These are phyloP conservation scores for Trichosporon sp. DNA, from an alignment of 1,284 basidiomycete genomes.

Conservation along the genomic window DNA sequence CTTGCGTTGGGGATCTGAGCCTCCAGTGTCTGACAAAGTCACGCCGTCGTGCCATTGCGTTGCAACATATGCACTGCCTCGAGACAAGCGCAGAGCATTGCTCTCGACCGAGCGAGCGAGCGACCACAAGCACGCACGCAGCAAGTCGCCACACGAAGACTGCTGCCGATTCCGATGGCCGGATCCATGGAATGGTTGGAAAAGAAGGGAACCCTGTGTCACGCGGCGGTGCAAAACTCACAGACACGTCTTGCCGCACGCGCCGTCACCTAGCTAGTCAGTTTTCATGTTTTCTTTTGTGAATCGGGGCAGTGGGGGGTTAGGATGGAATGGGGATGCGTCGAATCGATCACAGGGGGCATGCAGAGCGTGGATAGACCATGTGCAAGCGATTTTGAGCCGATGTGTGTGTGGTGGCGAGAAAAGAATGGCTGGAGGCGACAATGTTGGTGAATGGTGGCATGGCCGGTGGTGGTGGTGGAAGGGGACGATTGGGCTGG, in stretches of 20 bases:
- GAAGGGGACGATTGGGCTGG: neutral
- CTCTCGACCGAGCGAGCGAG: neutral
- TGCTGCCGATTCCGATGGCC: no score
- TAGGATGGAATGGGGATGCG: neutral
- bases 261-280: conserved; percentile 47
- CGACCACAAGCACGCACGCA: neutral
- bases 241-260: conserved; percentile 56
- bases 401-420: conserved; percentile 3
- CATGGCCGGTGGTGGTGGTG: no score
- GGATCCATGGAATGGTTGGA: neutral
- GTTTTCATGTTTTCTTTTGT: conserved; percentile 13
- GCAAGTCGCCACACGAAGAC: neutral
- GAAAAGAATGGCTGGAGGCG: neutral
- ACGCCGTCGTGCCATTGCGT: no score
- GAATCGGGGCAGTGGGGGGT: neutral
- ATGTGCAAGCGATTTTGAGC: no score
- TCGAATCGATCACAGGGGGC: neutral
- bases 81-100: no score
- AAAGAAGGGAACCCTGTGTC: conserved; percentile 4
- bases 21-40: no score
- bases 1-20: no score
- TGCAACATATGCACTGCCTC: no score
- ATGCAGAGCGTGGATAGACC: neutral
- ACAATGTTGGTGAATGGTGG: neutral
- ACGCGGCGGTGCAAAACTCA: conserved; percentile 25